These are phyloP conservation scores for Carex arenaria DNA, from an alignment of 202 grass and related monocot species.

Conservation along the genomic window DNA sequence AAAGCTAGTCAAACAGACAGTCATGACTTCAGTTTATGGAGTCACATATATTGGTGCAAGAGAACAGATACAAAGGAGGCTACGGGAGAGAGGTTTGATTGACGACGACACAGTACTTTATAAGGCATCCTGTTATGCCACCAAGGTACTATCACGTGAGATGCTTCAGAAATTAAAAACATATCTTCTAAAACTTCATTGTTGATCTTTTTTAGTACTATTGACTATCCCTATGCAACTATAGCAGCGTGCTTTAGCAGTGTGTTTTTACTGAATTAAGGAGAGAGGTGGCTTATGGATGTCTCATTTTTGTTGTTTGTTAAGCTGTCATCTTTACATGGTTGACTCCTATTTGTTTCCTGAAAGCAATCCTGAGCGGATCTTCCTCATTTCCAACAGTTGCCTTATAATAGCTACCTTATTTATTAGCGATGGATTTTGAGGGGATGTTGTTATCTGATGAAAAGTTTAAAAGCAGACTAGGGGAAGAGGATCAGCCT, in stretches of 20 bases:
- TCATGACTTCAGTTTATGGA: conserved; percentile 99
- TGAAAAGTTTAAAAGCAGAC: background rate
- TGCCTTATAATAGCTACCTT: background rate
- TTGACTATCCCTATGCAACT: background rate
- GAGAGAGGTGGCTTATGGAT: background rate
- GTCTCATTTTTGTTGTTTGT: background rate
- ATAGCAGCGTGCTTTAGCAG: background rate
- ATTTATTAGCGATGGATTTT: background rate
- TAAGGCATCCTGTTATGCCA: conserved; percentile 70
- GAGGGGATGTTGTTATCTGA: background rate
- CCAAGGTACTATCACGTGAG: conserved; percentile 38
- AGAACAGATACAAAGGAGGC: conserved; percentile 81
- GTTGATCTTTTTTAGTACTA: background rate
- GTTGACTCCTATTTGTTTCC: background rate
- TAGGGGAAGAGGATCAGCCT: background rate
- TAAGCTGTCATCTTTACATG: background rate
- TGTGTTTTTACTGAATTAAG: background rate
- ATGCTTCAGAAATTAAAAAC: background rate
- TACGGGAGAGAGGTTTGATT: conserved; percentile 91
- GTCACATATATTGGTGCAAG: conserved; percentile 93
- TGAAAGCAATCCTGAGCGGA: background rate
- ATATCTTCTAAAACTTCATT: conserved; percentile 1
- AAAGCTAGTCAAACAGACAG: conserved; percentile 97
- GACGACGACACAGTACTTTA: conserved; percentile 71
- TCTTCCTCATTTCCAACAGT: background rate